Evolutionary conservation across 106 monocot species (phyloP), one percentile per base, ranked within the genome.

Genomic region (Allium cepa): DNA sequence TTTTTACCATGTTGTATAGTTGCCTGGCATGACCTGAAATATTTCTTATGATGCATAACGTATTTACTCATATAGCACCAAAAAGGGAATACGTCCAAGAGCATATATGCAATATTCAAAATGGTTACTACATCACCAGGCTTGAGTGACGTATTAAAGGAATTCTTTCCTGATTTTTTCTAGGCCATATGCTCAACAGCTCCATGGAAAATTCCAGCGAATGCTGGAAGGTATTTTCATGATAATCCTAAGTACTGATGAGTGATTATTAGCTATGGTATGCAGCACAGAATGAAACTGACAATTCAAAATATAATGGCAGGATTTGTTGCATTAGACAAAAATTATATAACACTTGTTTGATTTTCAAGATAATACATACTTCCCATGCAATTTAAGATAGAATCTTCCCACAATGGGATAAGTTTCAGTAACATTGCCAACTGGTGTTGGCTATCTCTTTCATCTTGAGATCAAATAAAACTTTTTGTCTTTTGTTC

Each of bases 151-250:
- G 59, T 81, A 53, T 64, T 97, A 53, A 75, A 75, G 62, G 84
- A 90, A 61, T 97, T 87, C 72, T 75, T 90, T 65, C 80, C 97
- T 50, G 55, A 92, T 73, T 56, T 97, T 50, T 89, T 63, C 62
- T 63, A 92, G 75, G 92, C 86, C 11, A 85, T 97, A 84, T 97
- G 97, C 92, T 92, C 97, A 57, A 97, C 97, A 62, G 92, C 97
- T 53, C 92, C 97, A 46, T 97, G 97, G 97, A 97, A 92, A 51
- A 97, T 97, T 26, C 97, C 97, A 59, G 97, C 92, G 68, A 97
- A 97, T 92, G 92, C 92, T 68, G 97, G 97, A 89, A 70, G 80
- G 71, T 22, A 53, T 53, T 53, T 53, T 9, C 52, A 53, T 53
- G 52, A 9, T 13, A 53, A 53, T 22, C 22, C 22, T 22, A 22